Percentiles rank a stretch among this genome's conserved stretches.
Conservation (phyloP, 2,329 filamentous ascomycete genomes). For the Hymenoscyphus occultus region DNA sequence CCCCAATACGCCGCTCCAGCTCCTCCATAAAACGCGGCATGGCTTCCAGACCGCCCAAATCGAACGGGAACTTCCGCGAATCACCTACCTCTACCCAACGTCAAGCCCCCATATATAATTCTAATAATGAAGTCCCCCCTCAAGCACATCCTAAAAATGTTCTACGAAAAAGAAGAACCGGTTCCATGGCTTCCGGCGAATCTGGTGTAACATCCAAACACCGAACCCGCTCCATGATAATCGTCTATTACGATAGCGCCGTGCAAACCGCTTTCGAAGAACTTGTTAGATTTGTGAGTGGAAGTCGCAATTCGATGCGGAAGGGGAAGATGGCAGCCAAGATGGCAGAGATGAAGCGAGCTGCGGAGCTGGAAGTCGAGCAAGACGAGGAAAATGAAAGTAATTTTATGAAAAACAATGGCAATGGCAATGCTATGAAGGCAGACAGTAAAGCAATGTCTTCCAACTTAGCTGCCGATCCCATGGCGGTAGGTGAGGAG, state of each 20-base stretch:
- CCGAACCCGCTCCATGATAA: conserved; percentile 70
- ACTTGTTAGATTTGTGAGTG: conserved; percentile 77
- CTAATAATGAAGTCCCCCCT: conserved; percentile 23
- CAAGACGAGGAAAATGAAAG: conserved; percentile 39
- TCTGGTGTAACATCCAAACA: conserved; percentile 43
- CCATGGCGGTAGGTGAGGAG: conserved; percentile 16
- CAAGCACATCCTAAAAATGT: conserved; percentile 21
- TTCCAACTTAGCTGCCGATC: neutral
- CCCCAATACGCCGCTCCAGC: conserved; percentile 15
- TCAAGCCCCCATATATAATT: conserved; percentile 16
- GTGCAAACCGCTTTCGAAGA: conserved; percentile 81
- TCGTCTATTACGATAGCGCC: conserved; percentile 90
- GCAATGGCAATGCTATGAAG: neutral
- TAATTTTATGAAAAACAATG: conserved; percentile 9
- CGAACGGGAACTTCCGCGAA: conserved; percentile 18
- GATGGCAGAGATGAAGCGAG: conserved; percentile 61
- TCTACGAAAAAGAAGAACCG: conserved; percentile 36
- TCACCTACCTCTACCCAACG: conserved; percentile 20
- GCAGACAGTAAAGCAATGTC: conserved; percentile 7
- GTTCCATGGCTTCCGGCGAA: conserved; percentile 33
- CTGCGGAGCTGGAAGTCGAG: conserved; percentile 56
- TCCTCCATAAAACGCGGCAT: conserved; percentile 24
- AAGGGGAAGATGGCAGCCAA: conserved; percentile 84
- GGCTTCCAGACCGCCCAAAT: conserved; percentile 15
- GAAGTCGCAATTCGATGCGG: conserved; percentile 77